Evolutionary conservation across 257 asterid genomes (phyloP), one percentile per base, ranked within the genome.

Genomic region (Perilla frutescens): DNA sequence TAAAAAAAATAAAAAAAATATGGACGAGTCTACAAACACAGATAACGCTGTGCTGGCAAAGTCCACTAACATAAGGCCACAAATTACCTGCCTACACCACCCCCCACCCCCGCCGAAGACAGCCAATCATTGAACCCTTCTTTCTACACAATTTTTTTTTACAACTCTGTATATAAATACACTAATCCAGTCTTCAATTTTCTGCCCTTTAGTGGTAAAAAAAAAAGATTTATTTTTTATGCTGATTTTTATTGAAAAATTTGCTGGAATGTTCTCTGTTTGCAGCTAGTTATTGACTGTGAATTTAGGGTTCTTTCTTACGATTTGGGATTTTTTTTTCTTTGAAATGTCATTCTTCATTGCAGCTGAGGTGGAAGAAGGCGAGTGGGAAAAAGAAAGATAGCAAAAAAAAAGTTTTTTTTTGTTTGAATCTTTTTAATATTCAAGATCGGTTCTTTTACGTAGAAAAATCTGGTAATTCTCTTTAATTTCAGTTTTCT

Each of bases 331-430:
- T 4, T 61, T 55, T 43, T 15, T 8, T 7, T 7, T n/a, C 1
- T 39, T 57, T 68, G 80, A 78, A 40, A 80, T 84, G 87, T 78
- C 75, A 34, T 75, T 75, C 78, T 75, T 72, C 65, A 66, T 75
- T 13, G 75, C 71, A 71, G 37, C 79, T 40, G 79, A 73, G 73
- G 74, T 34, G 14, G 86, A 79, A 76, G 80, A 79, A 75, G 83
- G 82, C 68, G 77, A 77, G 77, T 77, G 87, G 81, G 85, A 80
- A 60, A 80, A 68, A 12, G 81, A 75, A 65, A 72, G 78, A 77
- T 83, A 83, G 74, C 11, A 54, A n/a, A 4, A 48, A 62, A 50
- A 4, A 45, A 40, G n/a, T 34, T 37, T 47, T 40, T 3, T 12
- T 64, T 61, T 10, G 39, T 39, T 20, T 20, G 26, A 20, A 9